phyloP scores from a whole-genome alignment of 306 rosid genomes.

The Cicer cuneatum region DNA sequence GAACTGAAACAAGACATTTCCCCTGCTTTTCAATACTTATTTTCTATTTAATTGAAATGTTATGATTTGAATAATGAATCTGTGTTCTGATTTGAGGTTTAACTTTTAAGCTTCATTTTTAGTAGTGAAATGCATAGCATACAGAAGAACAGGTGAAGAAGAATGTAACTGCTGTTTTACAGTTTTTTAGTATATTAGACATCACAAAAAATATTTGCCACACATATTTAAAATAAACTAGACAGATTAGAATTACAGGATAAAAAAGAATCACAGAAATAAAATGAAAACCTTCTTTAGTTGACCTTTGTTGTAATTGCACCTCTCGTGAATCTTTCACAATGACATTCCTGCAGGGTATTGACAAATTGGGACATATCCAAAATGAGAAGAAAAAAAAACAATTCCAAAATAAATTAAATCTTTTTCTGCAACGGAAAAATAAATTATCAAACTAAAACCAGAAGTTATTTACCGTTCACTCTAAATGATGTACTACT shows the following conservation, averaged over 20 bases:
- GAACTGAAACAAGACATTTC: slow-evolving; percentile 31
- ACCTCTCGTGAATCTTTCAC: slow-evolving; percentile 61
- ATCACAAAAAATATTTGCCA: neutral
- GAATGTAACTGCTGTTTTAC: slow-evolving; percentile 9
- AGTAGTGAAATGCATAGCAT: slow-evolving; percentile 19
- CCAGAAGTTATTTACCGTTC: neutral
- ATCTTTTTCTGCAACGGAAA: slow-evolving; percentile 11
- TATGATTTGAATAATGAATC: neutral
- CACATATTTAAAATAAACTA: neutral
- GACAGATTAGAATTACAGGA: slow-evolving; percentile 18
- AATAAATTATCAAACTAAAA: slow-evolving; percentile 34
- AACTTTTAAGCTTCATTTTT: slow-evolving; percentile 24
- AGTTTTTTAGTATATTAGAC: slow-evolving; percentile 4
- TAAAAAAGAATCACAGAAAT: slow-evolving; percentile 34
- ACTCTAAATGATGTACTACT: slow-evolving; percentile 7
- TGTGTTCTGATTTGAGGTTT: slow-evolving; percentile 17
- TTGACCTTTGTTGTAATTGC: slow-evolving; percentile 63
- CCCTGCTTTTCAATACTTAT: neutral
- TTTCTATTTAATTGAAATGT: slow-evolving; percentile 3
- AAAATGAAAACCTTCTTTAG: slow-evolving; percentile 62
- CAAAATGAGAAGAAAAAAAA: neutral
- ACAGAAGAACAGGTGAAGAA: slow-evolving; percentile 28
- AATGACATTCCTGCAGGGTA: slow-evolving; percentile 68
- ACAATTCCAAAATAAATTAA: slow-evolving; percentile 9
- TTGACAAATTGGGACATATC: slow-evolving; percentile 18